Conservation (phyloP, 495 filamentous ascomycete species). For the Zalerion maritima region DNA sequence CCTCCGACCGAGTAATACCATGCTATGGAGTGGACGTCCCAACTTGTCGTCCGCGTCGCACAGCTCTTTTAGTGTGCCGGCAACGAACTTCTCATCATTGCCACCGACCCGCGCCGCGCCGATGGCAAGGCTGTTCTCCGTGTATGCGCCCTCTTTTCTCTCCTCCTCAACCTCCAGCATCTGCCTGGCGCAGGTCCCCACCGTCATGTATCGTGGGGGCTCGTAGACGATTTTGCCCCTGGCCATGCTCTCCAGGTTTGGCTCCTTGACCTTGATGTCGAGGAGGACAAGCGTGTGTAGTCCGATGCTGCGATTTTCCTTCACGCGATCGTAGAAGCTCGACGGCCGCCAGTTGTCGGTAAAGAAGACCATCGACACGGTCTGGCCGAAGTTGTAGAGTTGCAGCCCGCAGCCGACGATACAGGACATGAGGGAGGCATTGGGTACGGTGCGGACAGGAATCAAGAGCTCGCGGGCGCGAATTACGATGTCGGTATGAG, state of each 20-base stretch:
- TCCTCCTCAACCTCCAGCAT: slow-evolving; percentile 89
- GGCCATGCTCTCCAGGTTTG: slow-evolving; percentile 77
- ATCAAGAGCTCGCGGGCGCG: slow-evolving; percentile 76
- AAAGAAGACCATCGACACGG: slow-evolving; percentile 98
- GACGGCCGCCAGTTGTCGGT: slow-evolving; percentile 81
- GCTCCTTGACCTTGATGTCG: slow-evolving; percentile 98
- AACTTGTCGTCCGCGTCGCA: slow-evolving; percentile 53
- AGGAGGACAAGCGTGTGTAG: slow-evolving; percentile 86
- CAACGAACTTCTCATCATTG: slow-evolving; percentile 69
- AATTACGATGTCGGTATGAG: slow-evolving; percentile 88
- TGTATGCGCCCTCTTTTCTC: slow-evolving; percentile 46
- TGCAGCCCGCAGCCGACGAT: slow-evolving; percentile 88
- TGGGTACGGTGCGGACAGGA: slow-evolving; percentile 67
- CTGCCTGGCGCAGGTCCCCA: slow-evolving; percentile 78
- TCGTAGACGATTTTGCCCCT: slow-evolving; percentile 67
- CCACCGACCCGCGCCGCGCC: slow-evolving; percentile 81
- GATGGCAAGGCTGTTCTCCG: slow-evolving; percentile 54
- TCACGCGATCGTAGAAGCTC: slow-evolving; percentile 85
- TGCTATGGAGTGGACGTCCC: slow-evolving; percentile 74
- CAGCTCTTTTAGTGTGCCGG: slow-evolving; percentile 74
- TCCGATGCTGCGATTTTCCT: slow-evolving; percentile 71
- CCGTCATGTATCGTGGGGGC: slow-evolving; percentile 86
- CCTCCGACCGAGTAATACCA: slow-evolving; percentile 73
- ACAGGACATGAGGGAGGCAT: slow-evolving; percentile 90
- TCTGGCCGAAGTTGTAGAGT: slow-evolving; percentile 97